These are phyloP conservation scores for Microsporum ferrugineum DNA, from an alignment of 2,329 filamentous ascomycete species.

Conservation along the genomic window DNA sequence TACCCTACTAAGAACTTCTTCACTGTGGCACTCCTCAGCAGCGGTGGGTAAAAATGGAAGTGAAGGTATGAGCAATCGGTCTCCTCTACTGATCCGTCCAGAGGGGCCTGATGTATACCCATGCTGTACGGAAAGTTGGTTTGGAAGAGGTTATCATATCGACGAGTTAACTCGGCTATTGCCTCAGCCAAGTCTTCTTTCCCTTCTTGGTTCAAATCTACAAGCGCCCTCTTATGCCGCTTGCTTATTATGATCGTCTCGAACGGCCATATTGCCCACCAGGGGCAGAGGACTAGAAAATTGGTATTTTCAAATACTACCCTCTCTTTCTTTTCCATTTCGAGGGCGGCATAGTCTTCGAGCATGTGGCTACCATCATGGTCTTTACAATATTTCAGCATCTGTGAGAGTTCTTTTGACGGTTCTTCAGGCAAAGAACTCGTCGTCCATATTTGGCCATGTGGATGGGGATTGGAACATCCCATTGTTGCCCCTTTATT, in stretches of 20 bases:
- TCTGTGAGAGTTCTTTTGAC: constrained; percentile 61
- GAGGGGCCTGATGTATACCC: constrained; percentile 87
- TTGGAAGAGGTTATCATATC: constrained; percentile 96
- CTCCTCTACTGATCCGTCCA: constrained; percentile 70
- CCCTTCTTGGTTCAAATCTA: constrained; percentile 66
- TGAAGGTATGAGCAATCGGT: constrained; percentile 83
- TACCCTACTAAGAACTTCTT: constrained; percentile 86
- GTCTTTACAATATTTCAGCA: constrained; percentile 64
- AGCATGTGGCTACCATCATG: constrained; percentile 66
- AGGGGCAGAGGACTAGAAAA: constrained; percentile 84
- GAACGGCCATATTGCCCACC: constrained; percentile 98
- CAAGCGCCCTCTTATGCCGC: constrained; percentile 68
- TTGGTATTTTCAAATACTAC: constrained; percentile 76
- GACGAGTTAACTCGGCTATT: constrained; percentile 73
- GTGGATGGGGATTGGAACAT: constrained; percentile 95
- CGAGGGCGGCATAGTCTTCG: constrained; percentile 74
- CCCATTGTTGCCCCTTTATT: constrained; percentile 98
- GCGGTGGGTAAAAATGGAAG: constrained; percentile 93
- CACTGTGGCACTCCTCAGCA: constrained; percentile 84
- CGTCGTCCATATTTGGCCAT: constrained; percentile 93
- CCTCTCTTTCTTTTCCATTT: constrained; percentile 69
- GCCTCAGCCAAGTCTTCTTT: constrained; percentile 65
- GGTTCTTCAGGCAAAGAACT: constrained; percentile 86
- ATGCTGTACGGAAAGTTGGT: constrained; percentile 96
- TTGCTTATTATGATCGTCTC: constrained; percentile 85